Percentiles rank a stretch among this genome's conserved stretches.
Conservation (phyloP, 2,329 filamentous ascomycete genomes). For the Exutisphaerella laricina region DNA sequence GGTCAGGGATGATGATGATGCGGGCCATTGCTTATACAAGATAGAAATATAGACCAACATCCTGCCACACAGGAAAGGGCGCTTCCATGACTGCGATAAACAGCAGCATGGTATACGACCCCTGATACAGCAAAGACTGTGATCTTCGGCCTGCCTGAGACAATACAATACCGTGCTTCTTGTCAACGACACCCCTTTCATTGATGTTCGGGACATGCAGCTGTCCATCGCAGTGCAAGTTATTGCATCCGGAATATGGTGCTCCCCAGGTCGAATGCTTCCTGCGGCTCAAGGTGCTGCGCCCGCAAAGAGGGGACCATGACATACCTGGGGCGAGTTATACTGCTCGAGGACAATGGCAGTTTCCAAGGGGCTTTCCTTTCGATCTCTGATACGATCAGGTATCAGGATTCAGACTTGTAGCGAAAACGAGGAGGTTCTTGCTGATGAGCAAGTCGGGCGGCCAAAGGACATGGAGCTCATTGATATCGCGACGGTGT, state of each 20-base stretch:
- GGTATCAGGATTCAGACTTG: conserved; percentile 20
- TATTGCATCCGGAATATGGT: conserved; percentile 72
- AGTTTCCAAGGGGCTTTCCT: conserved; percentile 51
- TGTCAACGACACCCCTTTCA: conserved; percentile 82
- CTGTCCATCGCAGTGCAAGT: conserved; percentile 70
- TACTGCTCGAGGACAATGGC: conserved; percentile 42
- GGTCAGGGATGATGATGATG: too few relatives aligned
- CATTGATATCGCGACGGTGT: conserved; percentile 6
- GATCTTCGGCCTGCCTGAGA: conserved; percentile 6
- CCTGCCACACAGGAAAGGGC: conserved; percentile 1
- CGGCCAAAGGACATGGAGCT: conserved; percentile 3
- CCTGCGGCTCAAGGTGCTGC: conserved; percentile 65
- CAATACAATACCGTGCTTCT: conserved; percentile 69
- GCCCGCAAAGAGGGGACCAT: conserved; percentile 63
- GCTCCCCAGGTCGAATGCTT: conserved; percentile 61
- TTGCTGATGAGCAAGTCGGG: conserved; percentile 2
- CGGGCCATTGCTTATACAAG: not conserved
- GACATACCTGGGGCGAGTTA: conserved; percentile 40
- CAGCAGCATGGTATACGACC: conserved; percentile 5
- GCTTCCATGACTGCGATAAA: not conserved
- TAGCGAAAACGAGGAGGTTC: conserved; percentile 4
- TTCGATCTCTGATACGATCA: conserved; percentile 59
- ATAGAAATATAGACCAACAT: not conserved
- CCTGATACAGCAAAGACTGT: too few relatives aligned
- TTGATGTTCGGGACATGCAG: conserved; percentile 78